Evolutionary conservation across 2,329 filamentous ascomycete genomes (phyloP), one percentile per base, ranked within the genome.

Genomic region (Aspergillus sp.): DNA sequence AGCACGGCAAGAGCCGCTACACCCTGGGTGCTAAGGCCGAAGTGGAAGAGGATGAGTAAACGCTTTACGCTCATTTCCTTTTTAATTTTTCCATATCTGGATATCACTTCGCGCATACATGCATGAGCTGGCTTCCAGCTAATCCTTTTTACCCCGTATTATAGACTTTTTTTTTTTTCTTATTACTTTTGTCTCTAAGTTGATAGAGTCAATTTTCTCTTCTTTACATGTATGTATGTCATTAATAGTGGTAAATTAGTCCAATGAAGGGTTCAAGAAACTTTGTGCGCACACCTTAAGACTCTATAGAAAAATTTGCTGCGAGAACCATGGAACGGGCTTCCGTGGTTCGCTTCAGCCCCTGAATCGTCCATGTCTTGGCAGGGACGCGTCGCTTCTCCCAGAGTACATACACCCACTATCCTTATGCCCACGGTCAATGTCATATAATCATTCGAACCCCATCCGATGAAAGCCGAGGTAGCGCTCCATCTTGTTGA

Each of bases 21-120:
- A 69, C 69, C 48, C 61, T 77, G 51, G 72, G 71, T 51, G 66
- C 69, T 53, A 73, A 71, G 53, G 62, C 68, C 51, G 73, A 73
- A 57, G 71, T 70, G 24, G 69, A 74, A 46, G 74, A 76, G 59
- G 74, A 76, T 54, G 73, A 76, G 62, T 76, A 72, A 65, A 67
- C 53, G 54, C 47, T 54, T 51, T 55, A 50, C 60, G 47, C 60
- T 63, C 59, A 53, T 54, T 56, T 53, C 50, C 42, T 53, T 49
- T 59, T 57, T 59, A 58, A 51, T 58, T 55, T 55, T 60, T 35
- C 19, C n/a, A 17, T 22, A 61, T 66, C 65, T 69, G 66, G 67
- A 65, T 69, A 68, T 64, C 66, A 66, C 64, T 65, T 65, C 35
- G 56, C 54, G 53, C 61, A 65, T 62, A 61, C 57, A 63, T 66